Evolutionary conservation across 495 filamentous ascomycete species (phyloP).

Genomic region (Chaetomium cochliodes): DNA sequence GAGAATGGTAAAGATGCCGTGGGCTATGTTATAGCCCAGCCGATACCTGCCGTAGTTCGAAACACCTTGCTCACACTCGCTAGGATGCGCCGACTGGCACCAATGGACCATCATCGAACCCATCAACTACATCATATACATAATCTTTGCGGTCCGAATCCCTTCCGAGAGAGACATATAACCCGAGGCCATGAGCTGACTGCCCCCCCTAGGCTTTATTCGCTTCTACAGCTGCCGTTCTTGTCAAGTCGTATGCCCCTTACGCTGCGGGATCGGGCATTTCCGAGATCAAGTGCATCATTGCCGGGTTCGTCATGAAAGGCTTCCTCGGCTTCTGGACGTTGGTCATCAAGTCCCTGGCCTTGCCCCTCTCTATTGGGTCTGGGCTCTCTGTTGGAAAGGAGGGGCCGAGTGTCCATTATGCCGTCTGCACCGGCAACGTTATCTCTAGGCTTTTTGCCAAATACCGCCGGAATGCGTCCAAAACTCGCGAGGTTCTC

Average conservation of each 20-base stretch:
- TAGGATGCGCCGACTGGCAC: slow-evolving; percentile 88
- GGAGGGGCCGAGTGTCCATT: slow-evolving; percentile 96
- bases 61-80: slow-evolving; percentile 29
- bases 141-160: slow-evolving; percentile 73
- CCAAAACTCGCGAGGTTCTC: slow-evolving; percentile 92
- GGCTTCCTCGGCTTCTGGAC: slow-evolving; percentile 94
- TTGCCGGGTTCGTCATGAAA: slow-evolving; percentile 99
- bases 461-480: slow-evolving; percentile 90
- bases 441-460: slow-evolving; percentile 91
- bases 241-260: slow-evolving; percentile 92
- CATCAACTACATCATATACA: slow-evolving; percentile 85
- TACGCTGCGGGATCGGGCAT: slow-evolving; percentile 98
- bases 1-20: slow-evolving; percentile 62
- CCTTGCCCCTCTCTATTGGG: slow-evolving; percentile 86
- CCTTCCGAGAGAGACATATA: not conserved
- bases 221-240: slow-evolving; percentile 72
- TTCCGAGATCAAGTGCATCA: slow-evolving; percentile 99
- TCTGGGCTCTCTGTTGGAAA: slow-evolving; percentile 96
- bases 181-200: slow-evolving; percentile 20
- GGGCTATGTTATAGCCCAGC: no score
- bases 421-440: slow-evolving; percentile 96
- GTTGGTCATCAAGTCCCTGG: slow-evolving; percentile 88
- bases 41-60: not conserved
- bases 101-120: slow-evolving; percentile 76
- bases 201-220: slow-evolving; percentile 61